These are phyloP conservation scores for Gossypium schwendimanii DNA, from an alignment of 441 rosid species.

Conservation along the genomic window DNA sequence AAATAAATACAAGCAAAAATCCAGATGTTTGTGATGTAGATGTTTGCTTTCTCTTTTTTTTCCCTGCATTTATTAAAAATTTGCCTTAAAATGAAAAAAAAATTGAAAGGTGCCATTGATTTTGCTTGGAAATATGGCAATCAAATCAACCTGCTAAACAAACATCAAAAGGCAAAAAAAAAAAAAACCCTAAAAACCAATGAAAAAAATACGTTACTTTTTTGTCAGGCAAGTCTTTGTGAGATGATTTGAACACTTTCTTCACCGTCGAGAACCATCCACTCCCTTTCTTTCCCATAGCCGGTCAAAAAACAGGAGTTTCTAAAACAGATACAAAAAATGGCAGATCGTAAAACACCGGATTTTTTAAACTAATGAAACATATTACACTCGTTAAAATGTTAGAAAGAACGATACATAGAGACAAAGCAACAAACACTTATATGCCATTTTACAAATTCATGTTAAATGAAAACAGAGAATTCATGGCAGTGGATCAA, in stretches of 20 bases:
- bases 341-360: not conserved
- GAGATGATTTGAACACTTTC: slow-evolving; percentile 77
- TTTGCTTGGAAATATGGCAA: slow-evolving; percentile 10
- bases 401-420: not conserved
- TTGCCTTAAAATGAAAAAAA: not conserved
- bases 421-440: not conserved
- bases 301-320: slow-evolving; percentile 19
- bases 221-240: slow-evolving; percentile 44
- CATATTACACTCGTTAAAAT: not conserved
- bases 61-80: not conserved
- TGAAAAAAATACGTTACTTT: slow-evolving; percentile 34
- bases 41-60: not conserved
- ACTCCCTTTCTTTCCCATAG: slow-evolving; percentile 85
- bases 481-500: not conserved
- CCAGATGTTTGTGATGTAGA: not conserved
- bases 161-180: not conserved
- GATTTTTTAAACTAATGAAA: not conserved
- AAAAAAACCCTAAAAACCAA: not conserved
- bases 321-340: not conserved
- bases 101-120: not conserved
- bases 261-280: slow-evolving; percentile 89
- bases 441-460: no score
- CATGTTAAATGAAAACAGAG: not conserved
- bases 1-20: not conserved
- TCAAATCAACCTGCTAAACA: not conserved